phyloP scores from a whole-genome alignment of 2,329 filamentous ascomycete species.

The Fulvia fulva region DNA sequence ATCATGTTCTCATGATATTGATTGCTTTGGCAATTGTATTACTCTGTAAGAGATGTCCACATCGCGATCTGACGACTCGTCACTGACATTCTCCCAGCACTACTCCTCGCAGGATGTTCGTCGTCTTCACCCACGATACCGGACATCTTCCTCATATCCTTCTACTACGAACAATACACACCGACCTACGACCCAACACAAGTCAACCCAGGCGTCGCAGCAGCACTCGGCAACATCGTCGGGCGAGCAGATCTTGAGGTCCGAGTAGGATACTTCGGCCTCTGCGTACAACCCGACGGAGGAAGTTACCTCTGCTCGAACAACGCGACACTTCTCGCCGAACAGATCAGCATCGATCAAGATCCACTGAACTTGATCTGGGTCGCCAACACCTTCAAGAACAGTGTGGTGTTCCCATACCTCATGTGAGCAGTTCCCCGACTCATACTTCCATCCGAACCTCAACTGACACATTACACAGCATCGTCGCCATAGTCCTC shows the following conservation, averaged over 20 bases:
- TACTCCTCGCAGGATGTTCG: conserved; percentile 91
- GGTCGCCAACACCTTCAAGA: conserved; percentile 95
- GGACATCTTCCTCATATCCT: conserved; percentile 93
- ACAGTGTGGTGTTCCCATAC: conserved; percentile 97
- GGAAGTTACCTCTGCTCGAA: conserved; percentile 93
- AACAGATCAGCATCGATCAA: conserved; percentile 83
- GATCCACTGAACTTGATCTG: conserved; percentile 96
- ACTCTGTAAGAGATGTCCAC: conserved; percentile 64
- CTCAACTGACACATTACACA: conserved; percentile 36
- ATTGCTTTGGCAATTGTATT: conserved; percentile 92
- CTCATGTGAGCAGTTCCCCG: conserved; percentile 62
- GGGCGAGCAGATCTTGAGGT: conserved; percentile 79
- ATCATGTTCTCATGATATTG: conserved; percentile 94
- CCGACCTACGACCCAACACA: conserved; percentile 80
- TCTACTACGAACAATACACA: conserved; percentile 88
- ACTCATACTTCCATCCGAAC: neutral
- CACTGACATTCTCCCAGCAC: conserved; percentile 52
- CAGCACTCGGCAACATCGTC: conserved; percentile 85
- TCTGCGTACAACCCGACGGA: conserved; percentile 85
- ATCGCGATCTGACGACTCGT: neutral
- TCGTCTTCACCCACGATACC: conserved; percentile 94
- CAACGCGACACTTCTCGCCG: conserved; percentile 89
- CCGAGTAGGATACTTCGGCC: conserved; percentile 94
- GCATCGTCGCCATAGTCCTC: conserved; percentile 95
- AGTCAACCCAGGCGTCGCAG: conserved; percentile 82